Evolutionary conservation across 257 asterid genomes (phyloP).

Genomic region (Lycium barbarum): DNA sequence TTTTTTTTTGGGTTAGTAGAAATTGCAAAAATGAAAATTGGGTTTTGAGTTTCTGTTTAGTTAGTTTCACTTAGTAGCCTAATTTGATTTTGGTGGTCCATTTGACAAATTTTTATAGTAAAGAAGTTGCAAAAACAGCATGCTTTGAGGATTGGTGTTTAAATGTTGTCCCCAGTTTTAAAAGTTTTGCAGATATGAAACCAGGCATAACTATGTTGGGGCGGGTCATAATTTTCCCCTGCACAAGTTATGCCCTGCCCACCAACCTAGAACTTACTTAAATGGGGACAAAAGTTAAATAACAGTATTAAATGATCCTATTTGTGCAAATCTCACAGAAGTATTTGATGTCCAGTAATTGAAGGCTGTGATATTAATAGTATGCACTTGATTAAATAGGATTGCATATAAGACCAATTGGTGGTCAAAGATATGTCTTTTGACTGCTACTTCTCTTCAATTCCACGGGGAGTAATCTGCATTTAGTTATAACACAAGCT

Average conservation of each 20-base stretch:
- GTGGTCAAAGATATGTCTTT: too few species aligned
- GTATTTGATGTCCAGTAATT: too few species aligned
- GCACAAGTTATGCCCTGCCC: background rate
- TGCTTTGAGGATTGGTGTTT: background rate
- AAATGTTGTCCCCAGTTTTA: background rate
- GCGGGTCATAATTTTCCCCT: background rate
- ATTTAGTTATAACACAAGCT: background rate
- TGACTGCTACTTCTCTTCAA: background rate
- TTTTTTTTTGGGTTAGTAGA: background rate
- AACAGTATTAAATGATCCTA: background rate
- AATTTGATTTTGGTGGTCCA: too few species aligned
- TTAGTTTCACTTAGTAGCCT: background rate
- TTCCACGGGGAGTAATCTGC: background rate
- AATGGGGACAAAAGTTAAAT: background rate
- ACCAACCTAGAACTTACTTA: background rate
- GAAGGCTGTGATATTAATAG: too few species aligned
- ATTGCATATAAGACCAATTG: too few species aligned
- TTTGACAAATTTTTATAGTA: too few species aligned
- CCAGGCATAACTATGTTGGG: background rate
- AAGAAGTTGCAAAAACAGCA: too few species aligned
- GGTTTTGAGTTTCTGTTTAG: background rate
- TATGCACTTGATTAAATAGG: too few species aligned
- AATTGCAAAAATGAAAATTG: background rate
- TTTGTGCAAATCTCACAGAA: background rate
- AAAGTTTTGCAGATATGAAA: background rate